Percentiles rank a stretch among this genome's conserved stretches.
Evolutionary conservation across 352 stramenopile species (phyloP).

Genomic region (Elongisporangium prolatum): DNA sequence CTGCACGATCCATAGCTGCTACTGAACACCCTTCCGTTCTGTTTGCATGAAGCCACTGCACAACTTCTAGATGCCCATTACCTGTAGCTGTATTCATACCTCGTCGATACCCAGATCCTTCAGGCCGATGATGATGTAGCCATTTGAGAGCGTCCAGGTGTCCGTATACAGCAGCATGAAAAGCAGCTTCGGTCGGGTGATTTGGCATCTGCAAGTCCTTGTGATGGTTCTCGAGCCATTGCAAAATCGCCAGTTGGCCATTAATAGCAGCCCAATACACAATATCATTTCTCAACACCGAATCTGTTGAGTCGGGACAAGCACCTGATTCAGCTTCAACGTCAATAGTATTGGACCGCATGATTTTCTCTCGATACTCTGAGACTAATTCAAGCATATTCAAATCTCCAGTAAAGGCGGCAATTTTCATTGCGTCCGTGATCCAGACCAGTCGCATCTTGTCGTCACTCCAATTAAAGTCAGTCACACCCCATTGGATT

Average conservation of each 20-base stretch:
- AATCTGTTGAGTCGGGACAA: neutral
- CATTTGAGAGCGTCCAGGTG: conserved; percentile 52
- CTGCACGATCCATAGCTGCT: neutral
- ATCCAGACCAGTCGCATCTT: neutral
- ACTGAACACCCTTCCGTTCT: neutral
- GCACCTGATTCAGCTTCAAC: neutral
- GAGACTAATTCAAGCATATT: neutral
- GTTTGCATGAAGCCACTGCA: conserved; percentile 34
- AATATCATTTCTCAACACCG: neutral
- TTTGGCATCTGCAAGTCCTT: neutral
- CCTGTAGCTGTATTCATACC: conserved; percentile 24
- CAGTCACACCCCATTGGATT: neutral
- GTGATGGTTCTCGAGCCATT: neutral
- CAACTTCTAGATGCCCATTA: conserved; percentile 31
- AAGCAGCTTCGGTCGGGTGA: neutral
- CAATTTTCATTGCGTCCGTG: neutral
- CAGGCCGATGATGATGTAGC: conserved; percentile 33
- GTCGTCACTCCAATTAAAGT: neutral
- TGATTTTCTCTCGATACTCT: neutral
- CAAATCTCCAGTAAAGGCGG: neutral
- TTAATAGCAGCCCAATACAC: neutral
- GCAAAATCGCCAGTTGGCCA: neutral
- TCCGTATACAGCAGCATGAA: conserved; percentile 24
- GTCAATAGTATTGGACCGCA: neutral
- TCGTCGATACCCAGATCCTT: conserved; percentile 26